These are phyloP conservation scores for Rubus parviflorus DNA, from an alignment of 306 rosid genomes.

Conservation along the genomic window DNA sequence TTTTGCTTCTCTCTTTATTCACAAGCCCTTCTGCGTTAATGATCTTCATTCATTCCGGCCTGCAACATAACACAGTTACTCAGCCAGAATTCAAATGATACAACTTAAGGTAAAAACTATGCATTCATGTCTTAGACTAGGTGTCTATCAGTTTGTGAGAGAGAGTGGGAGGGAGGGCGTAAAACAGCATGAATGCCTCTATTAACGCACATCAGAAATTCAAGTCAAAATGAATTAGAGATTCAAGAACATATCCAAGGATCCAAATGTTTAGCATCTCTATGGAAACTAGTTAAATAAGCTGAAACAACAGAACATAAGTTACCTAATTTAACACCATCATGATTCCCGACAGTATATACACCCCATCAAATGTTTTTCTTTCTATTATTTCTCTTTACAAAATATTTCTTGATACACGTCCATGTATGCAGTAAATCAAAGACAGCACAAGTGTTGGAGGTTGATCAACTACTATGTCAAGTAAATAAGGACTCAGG, in stretches of 20 bases:
- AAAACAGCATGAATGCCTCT: neutral
- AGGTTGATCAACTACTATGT: neutral
- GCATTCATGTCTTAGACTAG: neutral
- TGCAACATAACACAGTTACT: constrained; percentile 2
- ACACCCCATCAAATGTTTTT: neutral
- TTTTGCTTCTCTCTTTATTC: neutral
- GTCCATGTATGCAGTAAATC: neutral
- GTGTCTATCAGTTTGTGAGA: neutral
- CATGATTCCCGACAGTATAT: neutral
- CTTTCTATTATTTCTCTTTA: neutral
- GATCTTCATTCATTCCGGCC: constrained; percentile 4
- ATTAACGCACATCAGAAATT: neutral
- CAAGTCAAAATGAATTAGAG: neutral
- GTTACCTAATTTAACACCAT: neutral
- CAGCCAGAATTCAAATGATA: neutral
- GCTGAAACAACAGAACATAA: neutral
- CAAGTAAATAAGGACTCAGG: neutral
- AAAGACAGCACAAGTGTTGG: neutral
- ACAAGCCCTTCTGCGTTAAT: neutral
- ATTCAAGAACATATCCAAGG: neutral
- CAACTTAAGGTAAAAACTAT: neutral
- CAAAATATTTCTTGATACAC: neutral
- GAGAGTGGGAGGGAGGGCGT: neutral
- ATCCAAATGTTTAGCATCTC: neutral
- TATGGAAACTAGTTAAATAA: neutral